A percentile compares a stretch with the other conserved stretches of the same genome.
Evolutionary conservation across 441 rosid species (phyloP).

Genomic region (Gossypium trilobum): DNA sequence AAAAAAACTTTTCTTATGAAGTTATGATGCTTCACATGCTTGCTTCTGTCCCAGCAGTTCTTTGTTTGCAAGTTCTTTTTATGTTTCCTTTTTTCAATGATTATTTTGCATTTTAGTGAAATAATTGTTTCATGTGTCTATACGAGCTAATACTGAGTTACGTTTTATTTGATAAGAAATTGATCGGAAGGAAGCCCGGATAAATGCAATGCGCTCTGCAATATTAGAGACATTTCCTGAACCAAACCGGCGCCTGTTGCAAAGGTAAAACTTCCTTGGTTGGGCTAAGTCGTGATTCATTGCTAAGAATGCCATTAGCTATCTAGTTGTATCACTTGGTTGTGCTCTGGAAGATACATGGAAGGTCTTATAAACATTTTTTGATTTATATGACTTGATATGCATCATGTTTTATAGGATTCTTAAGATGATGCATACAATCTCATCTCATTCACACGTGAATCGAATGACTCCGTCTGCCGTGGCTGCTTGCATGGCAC

Average conservation of each 20-base stretch:
- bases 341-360: constrained; percentile 7
- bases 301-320: not conserved
- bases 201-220: constrained; percentile 72
- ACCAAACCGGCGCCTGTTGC: constrained; percentile 86
- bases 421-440: constrained; percentile 81
- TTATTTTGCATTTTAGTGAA: not conserved
- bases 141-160: constrained; percentile 13
- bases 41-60: not conserved
- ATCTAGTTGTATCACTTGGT: not conserved
- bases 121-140: not conserved
- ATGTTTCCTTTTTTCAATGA: not conserved
- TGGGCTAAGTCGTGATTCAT: not conserved
- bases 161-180: constrained; percentile 51
- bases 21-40: not conserved
- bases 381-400: constrained; percentile 13
- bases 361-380: constrained; percentile 12
- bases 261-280: constrained; percentile 42
- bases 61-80: not conserved
- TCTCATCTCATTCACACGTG: constrained; percentile 75
- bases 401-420: constrained; percentile 44
- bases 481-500: constrained; percentile 99
- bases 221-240: constrained; percentile 90
- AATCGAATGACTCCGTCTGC: constrained; percentile 95
- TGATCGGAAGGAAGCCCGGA: constrained; percentile 75
- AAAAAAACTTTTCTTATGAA: not conserved